These are phyloP conservation scores for Stentor coeruleus DNA, from an alignment of 73 alveolate species.

Conservation along the genomic window DNA sequence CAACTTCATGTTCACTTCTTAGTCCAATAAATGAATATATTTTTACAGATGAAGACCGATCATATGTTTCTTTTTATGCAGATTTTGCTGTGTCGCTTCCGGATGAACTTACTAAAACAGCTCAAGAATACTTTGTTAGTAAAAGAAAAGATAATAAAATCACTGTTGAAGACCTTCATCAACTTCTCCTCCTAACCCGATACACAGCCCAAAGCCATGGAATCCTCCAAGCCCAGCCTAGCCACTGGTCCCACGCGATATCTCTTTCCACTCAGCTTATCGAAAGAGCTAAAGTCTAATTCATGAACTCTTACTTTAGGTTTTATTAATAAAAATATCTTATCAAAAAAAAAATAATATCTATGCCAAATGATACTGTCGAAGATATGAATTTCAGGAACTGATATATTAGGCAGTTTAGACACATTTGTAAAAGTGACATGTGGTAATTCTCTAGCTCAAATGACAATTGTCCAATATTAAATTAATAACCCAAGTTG, in stretches of 20 bases:
- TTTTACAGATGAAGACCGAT: background rate
- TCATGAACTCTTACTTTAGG: no score
- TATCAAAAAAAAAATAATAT: background rate
- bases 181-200: background rate
- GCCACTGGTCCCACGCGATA: background rate
- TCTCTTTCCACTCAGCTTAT: background rate
- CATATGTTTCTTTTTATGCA: background rate
- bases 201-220: background rate
- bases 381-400: constrained; percentile 86
- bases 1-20: background rate
- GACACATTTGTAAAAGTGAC: constrained; percentile 85
- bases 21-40: no score
- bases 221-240: background rate
- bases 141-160: background rate
- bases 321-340: constrained; percentile 6
- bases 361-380: constrained; percentile 62
- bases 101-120: background rate
- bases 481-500: constrained; percentile 75
- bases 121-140: background rate
- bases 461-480: constrained; percentile 64
- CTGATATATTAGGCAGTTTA: constrained; percentile 79
- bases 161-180: background rate
- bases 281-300: background rate
- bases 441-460: constrained; percentile 71
- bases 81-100: no score